Percentiles rank a stretch among this genome's conserved stretches.
Evolutionary conservation across 2,329 filamentous ascomycete genomes (phyloP).

Genomic region (Aspergillus tamarii): DNA sequence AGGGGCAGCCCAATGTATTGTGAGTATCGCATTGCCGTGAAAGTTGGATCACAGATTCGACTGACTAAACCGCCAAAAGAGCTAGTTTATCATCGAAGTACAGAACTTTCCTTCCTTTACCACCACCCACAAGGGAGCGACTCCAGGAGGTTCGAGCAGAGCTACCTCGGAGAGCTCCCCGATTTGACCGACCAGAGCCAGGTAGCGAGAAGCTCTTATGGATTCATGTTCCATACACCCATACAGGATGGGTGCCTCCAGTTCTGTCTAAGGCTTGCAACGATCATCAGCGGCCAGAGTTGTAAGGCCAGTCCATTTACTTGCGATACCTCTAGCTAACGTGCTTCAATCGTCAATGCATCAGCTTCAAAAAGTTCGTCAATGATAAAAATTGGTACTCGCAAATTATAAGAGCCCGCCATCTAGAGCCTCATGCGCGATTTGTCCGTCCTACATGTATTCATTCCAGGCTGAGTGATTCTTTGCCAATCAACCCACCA

Average conservation of each 20-base stretch:
- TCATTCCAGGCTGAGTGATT: slow-evolving; percentile 32
- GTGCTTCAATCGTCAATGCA: neutral
- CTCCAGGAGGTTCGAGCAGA: slow-evolving; percentile 26
- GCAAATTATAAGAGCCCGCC: slow-evolving; percentile 40
- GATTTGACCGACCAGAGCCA: slow-evolving; percentile 38
- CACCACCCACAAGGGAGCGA: slow-evolving; percentile 27
- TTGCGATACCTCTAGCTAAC: neutral
- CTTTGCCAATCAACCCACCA: slow-evolving; percentile 16
- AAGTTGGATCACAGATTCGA: neutral
- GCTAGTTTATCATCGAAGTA: slow-evolving; percentile 21
- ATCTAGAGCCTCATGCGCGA: slow-evolving; percentile 44
- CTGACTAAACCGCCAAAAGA: slow-evolving; percentile 7
- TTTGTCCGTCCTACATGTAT: slow-evolving; percentile 42
- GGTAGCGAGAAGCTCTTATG: slow-evolving; percentile 38
- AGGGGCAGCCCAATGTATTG: neutral
- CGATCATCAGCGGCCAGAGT: slow-evolving; percentile 30
- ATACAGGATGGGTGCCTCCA: slow-evolving; percentile 26
- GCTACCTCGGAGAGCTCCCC: slow-evolving; percentile 29
- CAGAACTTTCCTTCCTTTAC: slow-evolving; percentile 29
- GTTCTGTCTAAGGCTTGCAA: slow-evolving; percentile 25
- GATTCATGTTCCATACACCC: slow-evolving; percentile 40
- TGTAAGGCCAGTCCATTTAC: slow-evolving; percentile 14
- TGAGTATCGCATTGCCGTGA: neutral
- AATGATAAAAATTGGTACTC: slow-evolving; percentile 41
- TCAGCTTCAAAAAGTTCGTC: slow-evolving; percentile 43